Percentiles rank a stretch among this genome's conserved stretches.
These are phyloP conservation scores for Extremus antarcticus DNA, from an alignment of 495 filamentous ascomycete genomes.

Conservation along the genomic window DNA sequence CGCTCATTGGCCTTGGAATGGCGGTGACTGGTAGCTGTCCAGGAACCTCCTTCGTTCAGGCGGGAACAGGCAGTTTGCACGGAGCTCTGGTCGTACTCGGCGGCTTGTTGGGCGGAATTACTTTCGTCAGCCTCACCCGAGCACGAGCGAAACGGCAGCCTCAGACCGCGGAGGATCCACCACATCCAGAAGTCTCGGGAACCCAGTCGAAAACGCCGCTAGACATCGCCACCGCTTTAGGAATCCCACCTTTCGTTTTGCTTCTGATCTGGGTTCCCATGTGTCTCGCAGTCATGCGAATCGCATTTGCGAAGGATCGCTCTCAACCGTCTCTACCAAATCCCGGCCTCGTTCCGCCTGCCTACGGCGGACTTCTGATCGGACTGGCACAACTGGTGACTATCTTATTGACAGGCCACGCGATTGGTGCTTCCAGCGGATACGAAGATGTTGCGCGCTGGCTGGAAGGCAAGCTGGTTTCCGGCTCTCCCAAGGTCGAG, in stretches of 20 bases:
- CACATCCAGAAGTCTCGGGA: neutral
- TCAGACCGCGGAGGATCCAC: slow-evolving; percentile 17
- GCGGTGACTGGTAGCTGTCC: slow-evolving; percentile 46
- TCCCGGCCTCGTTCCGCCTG: neutral
- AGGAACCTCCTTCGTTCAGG: slow-evolving; percentile 44
- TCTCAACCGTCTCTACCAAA: neutral
- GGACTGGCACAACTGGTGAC: slow-evolving; percentile 39
- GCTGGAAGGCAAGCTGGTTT: slow-evolving; percentile 18
- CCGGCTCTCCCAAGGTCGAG: neutral
- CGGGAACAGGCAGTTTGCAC: slow-evolving; percentile 36
- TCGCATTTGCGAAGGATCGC: neutral
- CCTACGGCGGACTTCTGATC: slow-evolving; percentile 39
- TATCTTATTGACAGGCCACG: slow-evolving; percentile 30
- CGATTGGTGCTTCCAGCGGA: slow-evolving; percentile 42
- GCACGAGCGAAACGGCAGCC: slow-evolving; percentile 23
- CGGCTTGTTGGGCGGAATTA: slow-evolving; percentile 13
- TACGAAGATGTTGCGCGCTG: slow-evolving; percentile 43
- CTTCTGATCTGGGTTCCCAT: slow-evolving; percentile 5
- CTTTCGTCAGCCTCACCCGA: slow-evolving; percentile 7
- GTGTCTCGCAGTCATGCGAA: slow-evolving; percentile 5
- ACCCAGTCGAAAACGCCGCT: neutral
- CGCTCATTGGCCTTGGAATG: slow-evolving; percentile 44
- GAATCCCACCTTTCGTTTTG: neutral
- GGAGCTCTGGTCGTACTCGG: slow-evolving; percentile 22
- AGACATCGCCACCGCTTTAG: slow-evolving; percentile 3